Evolutionary conservation across 805 yeast genomes (phyloP).

Genomic region (Wickerhamomyces strasburgensis): DNA sequence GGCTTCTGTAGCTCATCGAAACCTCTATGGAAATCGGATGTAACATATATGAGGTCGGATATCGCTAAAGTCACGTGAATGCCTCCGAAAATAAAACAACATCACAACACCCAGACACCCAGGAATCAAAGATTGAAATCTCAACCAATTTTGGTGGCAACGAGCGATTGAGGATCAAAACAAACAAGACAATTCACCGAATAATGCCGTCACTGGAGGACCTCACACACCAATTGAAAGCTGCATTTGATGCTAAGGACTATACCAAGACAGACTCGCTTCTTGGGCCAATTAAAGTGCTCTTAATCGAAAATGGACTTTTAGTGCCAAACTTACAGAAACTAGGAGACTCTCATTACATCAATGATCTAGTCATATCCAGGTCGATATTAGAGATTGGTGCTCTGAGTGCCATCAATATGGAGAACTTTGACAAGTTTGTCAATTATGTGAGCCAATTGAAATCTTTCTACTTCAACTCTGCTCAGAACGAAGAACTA

Average conservation of each 20-base stretch:
- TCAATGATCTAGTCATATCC: slow-evolving; percentile 70
- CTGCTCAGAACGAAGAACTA: slow-evolving; percentile 27
- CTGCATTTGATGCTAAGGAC: slow-evolving; percentile 56
- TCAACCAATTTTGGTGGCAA: background rate
- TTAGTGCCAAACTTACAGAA: slow-evolving; percentile 56
- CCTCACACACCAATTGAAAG: slow-evolving; percentile 64
- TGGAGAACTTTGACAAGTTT: slow-evolving; percentile 57
- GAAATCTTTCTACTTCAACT: slow-evolving; percentile 64
- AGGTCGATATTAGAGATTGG: slow-evolving; percentile 86
- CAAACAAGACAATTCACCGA: background rate
- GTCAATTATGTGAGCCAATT: slow-evolving; percentile 64
- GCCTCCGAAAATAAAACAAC: no score
- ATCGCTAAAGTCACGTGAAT: no score
- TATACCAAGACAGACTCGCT: slow-evolving; percentile 56
- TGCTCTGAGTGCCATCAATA: slow-evolving; percentile 70
- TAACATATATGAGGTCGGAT: no score
- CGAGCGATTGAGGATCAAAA: background rate
- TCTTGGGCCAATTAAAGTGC: slow-evolving; percentile 70
- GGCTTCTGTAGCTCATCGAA: no score
- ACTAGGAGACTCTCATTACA: slow-evolving; percentile 34
- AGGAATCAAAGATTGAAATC: no score
- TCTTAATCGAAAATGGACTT: slow-evolving; percentile 70
- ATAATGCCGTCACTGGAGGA: slow-evolving; percentile 52
- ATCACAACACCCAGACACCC: no score
- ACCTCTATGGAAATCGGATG: no score